phyloP scores from a whole-genome alignment of 148 eudicot species.

The Limonium bicolor region DNA sequence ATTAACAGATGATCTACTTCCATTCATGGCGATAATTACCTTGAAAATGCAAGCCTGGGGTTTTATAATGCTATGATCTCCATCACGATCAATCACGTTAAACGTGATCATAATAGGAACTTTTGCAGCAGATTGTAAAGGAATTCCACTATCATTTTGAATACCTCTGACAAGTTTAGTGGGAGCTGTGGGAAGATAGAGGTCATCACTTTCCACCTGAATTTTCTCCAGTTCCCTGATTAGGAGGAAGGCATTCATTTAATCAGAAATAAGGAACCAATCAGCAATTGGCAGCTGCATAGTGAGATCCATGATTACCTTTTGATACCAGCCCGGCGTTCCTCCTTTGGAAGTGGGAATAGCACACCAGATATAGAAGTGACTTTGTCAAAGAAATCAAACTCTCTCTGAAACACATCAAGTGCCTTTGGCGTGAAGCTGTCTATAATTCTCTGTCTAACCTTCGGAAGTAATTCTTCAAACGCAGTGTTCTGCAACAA shows the following conservation, averaged over 20 bases:
- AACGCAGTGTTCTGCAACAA: conserved; percentile 53
- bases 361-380: conserved; percentile 92
- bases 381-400: conserved; percentile 96
- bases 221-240: conserved; percentile 82
- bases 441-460: conserved; percentile 68
- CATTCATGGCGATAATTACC: conserved; percentile 24
- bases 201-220: conserved; percentile 71
- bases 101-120: conserved; percentile 99
- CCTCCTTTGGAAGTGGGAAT: conserved; percentile 84
- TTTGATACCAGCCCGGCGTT: conserved; percentile 85
- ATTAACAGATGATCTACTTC: too few relatives aligned
- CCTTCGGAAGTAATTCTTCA: conserved; percentile 50
- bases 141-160: conserved; percentile 92
- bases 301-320: conserved; percentile 44
- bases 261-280: too few relatives aligned
- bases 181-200: conserved; percentile 92
- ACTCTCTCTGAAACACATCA: conserved; percentile 71
- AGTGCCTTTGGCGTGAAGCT: conserved; percentile 70
- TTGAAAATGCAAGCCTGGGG: conserved; percentile 99
- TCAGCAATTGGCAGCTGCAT: background rate
- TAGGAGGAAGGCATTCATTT: conserved; percentile 6
- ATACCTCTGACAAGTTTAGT: conserved; percentile 80
- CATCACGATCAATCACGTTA: conserved; percentile 67
- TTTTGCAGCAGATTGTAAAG: conserved; percentile 97
- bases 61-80: conserved; percentile 46